A percentile compares a stretch with the other conserved stretches of the same genome.
Evolutionary conservation across 2,329 filamentous ascomycete genomes (phyloP).

Genomic region (Tolypocladium ovalisporum): DNA sequence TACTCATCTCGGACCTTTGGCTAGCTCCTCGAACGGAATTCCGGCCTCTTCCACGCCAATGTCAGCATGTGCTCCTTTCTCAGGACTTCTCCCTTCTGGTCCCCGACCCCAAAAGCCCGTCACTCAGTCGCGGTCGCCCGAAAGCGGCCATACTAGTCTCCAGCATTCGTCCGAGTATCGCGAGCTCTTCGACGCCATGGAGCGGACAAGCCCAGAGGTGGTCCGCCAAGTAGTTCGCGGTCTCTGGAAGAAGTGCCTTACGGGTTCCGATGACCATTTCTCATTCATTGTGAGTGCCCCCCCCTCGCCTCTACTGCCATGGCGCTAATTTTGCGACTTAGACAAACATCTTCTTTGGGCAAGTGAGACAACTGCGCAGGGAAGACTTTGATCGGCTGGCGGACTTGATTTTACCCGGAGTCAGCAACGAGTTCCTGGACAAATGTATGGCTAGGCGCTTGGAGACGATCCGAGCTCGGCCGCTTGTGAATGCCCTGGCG

Average conservation of each 20-base stretch:
- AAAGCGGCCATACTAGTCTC: neutral
- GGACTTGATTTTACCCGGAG: constrained; percentile 31
- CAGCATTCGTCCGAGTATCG: constrained; percentile 8
- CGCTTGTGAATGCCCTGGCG: constrained; percentile 45
- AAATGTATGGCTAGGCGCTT: constrained; percentile 39
- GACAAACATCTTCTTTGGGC: no score
- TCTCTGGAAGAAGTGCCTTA: constrained; percentile 37
- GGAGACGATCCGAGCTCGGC: constrained; percentile 40
- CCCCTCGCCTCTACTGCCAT: neutral
- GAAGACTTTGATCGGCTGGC: constrained; percentile 34
- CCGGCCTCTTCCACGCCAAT: neutral
- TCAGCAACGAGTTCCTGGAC: constrained; percentile 39
- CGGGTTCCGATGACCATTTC: constrained; percentile 40
- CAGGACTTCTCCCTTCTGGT: neutral
- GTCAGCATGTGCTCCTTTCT: neutral
- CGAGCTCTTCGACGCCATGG: constrained; percentile 19
- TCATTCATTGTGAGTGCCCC: constrained; percentile 35
- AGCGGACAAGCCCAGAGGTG: constrained; percentile 28
- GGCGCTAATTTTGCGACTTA: constrained; percentile 18
- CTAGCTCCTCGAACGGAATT: neutral
- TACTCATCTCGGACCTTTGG: neutral
- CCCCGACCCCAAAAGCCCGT: neutral
- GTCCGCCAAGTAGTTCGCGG: constrained; percentile 38
- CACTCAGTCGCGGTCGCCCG: neutral
- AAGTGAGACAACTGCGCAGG: constrained; percentile 25